Conservation (phyloP, 441 rosid species). For the Adansonia gregorii region DNA sequence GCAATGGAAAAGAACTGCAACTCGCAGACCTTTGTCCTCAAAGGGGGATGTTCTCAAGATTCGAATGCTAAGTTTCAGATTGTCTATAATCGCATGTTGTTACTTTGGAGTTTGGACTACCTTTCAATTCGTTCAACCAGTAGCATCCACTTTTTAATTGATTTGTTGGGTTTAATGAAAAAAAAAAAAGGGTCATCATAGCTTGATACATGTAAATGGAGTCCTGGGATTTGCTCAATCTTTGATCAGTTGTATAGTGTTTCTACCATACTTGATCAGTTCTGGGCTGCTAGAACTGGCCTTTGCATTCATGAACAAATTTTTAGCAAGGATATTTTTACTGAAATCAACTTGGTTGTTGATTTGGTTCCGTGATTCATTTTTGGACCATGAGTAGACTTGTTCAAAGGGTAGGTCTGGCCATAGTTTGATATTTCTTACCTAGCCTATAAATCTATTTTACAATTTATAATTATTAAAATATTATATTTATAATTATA, state of each 20-base stretch:
- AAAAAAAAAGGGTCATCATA: background rate
- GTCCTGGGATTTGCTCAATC: background rate
- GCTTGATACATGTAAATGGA: conserved; percentile 11
- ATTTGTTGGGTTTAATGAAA: conserved; percentile 26
- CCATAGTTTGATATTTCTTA: too few species aligned
- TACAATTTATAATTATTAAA: too few species aligned
- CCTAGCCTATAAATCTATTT: too few species aligned
- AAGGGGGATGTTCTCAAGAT: conserved; percentile 3
- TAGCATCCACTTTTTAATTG: conserved; percentile 32
- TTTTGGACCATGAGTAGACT: too few species aligned
- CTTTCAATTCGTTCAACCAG: conserved; percentile 16
- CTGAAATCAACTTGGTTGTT: conserved; percentile 9
- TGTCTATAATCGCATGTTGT: conserved; percentile 9
- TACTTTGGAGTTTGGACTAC: conserved; percentile 23
- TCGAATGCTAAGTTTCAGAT: conserved; percentile 19
- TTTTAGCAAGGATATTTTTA: background rate
- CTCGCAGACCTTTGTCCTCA: conserved; percentile 18
- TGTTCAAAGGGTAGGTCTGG: too few species aligned
- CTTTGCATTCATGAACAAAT: background rate
- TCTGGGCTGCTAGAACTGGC: background rate
- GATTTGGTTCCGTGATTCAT: conserved; percentile 4
- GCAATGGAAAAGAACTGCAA: background rate
- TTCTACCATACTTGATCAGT: background rate
- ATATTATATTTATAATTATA: too few species aligned
- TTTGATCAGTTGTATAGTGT: background rate